Evolutionary conservation across 257 asterid genomes (phyloP), one percentile per base, ranked within the genome.

Genomic region (Scutellaria baicalensis): DNA sequence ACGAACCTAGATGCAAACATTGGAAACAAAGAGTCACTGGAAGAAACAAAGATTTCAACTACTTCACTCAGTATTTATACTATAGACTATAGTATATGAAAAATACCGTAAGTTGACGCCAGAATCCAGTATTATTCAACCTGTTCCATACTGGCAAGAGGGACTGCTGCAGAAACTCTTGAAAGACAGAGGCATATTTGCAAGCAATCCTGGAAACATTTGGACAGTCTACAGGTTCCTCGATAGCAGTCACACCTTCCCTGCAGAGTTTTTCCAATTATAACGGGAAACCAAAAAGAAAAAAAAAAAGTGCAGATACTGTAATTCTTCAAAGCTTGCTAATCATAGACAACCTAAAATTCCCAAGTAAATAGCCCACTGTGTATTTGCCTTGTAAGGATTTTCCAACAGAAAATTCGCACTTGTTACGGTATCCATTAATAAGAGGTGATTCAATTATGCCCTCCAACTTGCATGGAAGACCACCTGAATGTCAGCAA

Each of bases 221-320:
- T 35, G 93, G 97, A 72, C 97, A 94, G 79, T 85, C 85, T 31
- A 82, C 73, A 17, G 99, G 95, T 73, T 91, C 99, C 85, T 94
- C 96, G 56, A 94, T 92, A 64, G 99, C 99, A 60, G 97, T 94
- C 58, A 94, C 95, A 31, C 99, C 99, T 75, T 94, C 99, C 97
- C 99, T 94, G 36, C 6, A 77, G 55, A 49, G 75, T 65, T 49
- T 48, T 36, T 43, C 36, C 70, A 64, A 54, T 42, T 70, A 59
- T 14, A 69, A 77, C 35, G 23, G 63, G n/a, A n/a, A n/a, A n/a
- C n/a, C n/a, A n/a, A n/a, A n/a, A n/a, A n/a, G n/a, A n/a, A n/a
- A n/a, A n/a, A n/a, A 48, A 59, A 59, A n/a, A 35, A 56, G 12
- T 23, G 70, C 36, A 66, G 7, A 68, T 13, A 50, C 38, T 40